Base-by-base conservation (phyloP, 2,329 filamentous ascomycete species). In the Diaporthe vaccinii region DNA sequence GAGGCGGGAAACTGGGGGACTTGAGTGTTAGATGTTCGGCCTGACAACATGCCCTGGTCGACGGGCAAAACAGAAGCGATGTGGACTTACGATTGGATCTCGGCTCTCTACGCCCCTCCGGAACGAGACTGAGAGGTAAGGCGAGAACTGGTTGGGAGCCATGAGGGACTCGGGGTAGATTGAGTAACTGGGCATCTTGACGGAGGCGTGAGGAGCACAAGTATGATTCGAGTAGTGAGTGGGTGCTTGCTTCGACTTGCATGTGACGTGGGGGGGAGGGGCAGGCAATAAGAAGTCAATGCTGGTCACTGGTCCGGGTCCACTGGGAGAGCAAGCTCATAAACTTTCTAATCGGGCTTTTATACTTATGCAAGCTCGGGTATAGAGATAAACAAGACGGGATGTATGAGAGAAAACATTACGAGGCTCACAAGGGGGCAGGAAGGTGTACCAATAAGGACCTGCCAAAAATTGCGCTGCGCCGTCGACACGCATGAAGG, bases 51-150 rank as follows among this genome's bases (percentile, higher is more conserved):
- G 15, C 41, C 4, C 49, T 36, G 25, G 36, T n/a, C 25, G 57
- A 15, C 25, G 57, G 57, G n/a, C n/a, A 44, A 28, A 3, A n/a
- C 17, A 4, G 22, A 20, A 10, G 15, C 36, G 25, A 2, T 9
- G 10, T 28, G 36, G 39, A 55, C 75, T 74, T 15, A 76, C 75
- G 41, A 77, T 77, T 28, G 76, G 74, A 22, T 76, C 65, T 25
- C 73, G 73, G 73, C 61, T 70, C 34, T 77, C 76, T 14, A 68
- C 65, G 51, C 62, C 61, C 14, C 62, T 74, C 49, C 76, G 76
- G 74, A 77, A 77, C 44, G 65, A 73, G 41, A 77, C 55, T 9
- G 65, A 65, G 39, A 77, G 69, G 58, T 67, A 75, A 15, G 74
- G 74, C 4, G 71, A 71, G 71, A 74, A 70, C 14, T 68, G 58